phyloP scores from a whole-genome alignment of 2,329 filamentous ascomycete genomes.

The Ascosphaera apis region DNA sequence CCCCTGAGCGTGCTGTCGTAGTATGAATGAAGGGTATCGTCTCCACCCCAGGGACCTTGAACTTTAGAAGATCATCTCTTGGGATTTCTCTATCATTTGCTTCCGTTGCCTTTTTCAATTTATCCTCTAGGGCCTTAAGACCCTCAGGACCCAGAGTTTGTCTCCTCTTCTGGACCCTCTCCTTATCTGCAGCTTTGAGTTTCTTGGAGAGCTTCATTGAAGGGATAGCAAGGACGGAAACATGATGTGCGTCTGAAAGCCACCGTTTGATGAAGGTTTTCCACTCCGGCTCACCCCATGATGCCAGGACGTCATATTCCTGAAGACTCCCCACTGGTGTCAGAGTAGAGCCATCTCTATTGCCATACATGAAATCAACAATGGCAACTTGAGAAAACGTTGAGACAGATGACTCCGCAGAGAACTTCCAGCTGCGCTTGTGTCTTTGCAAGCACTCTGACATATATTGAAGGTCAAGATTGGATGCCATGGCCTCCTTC shows the following conservation, averaged over 20 bases:
- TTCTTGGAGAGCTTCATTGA: slow-evolving; percentile 58
- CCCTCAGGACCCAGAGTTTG: slow-evolving; percentile 62
- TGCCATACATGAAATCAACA: slow-evolving; percentile 76
- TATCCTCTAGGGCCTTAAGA: slow-evolving; percentile 47
- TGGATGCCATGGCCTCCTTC: slow-evolving; percentile 45
- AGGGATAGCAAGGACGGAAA: slow-evolving; percentile 72
- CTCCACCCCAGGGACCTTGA: slow-evolving; percentile 61
- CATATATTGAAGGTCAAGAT: slow-evolving; percentile 77
- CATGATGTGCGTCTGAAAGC: slow-evolving; percentile 64
- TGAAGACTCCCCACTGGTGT: slow-evolving; percentile 29
- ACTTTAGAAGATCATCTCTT: slow-evolving; percentile 52
- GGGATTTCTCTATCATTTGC: slow-evolving; percentile 82
- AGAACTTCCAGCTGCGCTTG: slow-evolving; percentile 58
- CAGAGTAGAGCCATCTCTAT: slow-evolving; percentile 57
- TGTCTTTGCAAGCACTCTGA: slow-evolving; percentile 67
- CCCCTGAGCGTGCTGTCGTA: slow-evolving; percentile 58
- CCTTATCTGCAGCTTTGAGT: slow-evolving; percentile 60
- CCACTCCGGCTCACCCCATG: slow-evolving; percentile 73
- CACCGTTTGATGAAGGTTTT: slow-evolving; percentile 58
- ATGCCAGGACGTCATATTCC: slow-evolving; percentile 43
- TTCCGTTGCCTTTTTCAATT: slow-evolving; percentile 60
- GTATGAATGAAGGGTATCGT: slow-evolving; percentile 92
- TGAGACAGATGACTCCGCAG: slow-evolving; percentile 56
- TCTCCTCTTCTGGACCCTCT: slow-evolving; percentile 55
- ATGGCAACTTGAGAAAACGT: slow-evolving; percentile 75